Evolutionary conservation across 1,284 basidiomycete genomes (phyloP).

Genomic region (Dichomitus squalens): DNA sequence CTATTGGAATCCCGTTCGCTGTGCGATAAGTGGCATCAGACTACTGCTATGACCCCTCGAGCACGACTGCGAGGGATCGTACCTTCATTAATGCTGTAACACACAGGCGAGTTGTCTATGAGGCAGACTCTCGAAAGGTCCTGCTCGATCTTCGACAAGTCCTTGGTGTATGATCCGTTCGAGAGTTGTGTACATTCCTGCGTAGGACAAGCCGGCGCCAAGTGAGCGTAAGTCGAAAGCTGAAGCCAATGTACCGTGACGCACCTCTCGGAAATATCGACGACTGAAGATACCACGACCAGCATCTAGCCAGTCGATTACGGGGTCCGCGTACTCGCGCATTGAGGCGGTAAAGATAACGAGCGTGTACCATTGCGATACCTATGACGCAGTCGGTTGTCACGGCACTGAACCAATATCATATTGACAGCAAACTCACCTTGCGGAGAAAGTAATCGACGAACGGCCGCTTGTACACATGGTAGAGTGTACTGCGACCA

Average conservation of each 20-base stretch:
- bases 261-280: conserved; percentile 89
- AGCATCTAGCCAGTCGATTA: conserved; percentile 99
- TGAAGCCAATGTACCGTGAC: conserved; percentile 32
- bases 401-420: neutral
- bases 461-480: conserved; percentile 98
- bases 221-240: conserved; percentile 1
- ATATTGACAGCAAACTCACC: conserved; percentile 49
- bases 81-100: conserved; percentile 94
- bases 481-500: conserved; percentile 90
- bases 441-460: conserved; percentile 95
- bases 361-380: conserved; percentile 97
- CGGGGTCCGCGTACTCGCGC: conserved; percentile 99
- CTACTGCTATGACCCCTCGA: neutral
- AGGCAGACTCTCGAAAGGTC: conserved; percentile 93
- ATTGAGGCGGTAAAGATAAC: conserved; percentile 99
- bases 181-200: conserved; percentile 90
- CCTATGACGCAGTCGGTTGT: conserved; percentile 49
- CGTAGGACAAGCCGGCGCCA: conserved; percentile 8
- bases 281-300: conserved; percentile 89
- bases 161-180: conserved; percentile 95
- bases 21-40: neutral
- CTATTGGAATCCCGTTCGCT: conserved; percentile 98
- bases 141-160: conserved; percentile 84
- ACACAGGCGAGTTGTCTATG: conserved; percentile 95
- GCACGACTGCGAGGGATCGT: conserved; percentile 31